Evolutionary conservation across 805 yeast species (phyloP).

Genomic region (Starmerella vitae): DNA sequence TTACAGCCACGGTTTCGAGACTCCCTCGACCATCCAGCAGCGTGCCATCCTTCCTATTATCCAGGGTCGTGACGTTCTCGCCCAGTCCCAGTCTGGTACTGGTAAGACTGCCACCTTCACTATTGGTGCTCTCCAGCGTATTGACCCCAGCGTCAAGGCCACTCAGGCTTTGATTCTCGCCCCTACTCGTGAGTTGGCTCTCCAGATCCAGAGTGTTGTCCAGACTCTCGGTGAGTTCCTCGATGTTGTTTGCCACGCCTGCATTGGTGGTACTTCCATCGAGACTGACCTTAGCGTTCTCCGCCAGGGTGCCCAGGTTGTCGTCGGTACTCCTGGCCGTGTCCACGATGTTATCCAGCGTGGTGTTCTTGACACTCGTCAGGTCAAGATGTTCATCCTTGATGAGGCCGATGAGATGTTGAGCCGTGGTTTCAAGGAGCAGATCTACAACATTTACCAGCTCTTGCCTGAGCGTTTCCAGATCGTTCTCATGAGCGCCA

Average conservation of each 20-base stretch:
- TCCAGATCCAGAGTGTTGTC: constrained; percentile 90
- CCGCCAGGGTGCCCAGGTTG: constrained; percentile 76
- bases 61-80: constrained; percentile 83
- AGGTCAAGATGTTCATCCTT: constrained; percentile 83
- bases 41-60: constrained; percentile 93
- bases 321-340: constrained; percentile 98
- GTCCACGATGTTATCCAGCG: constrained; percentile 92
- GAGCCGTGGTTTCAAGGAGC: constrained; percentile 86
- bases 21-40: constrained; percentile 94
- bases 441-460: constrained; percentile 84
- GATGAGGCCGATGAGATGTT: constrained; percentile 98
- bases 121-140: constrained; percentile 44
- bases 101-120: constrained; percentile 85
- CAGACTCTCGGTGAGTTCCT: constrained; percentile 79
- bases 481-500: constrained; percentile 89
- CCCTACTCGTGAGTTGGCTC: constrained; percentile 95
- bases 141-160: constrained; percentile 57
- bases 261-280: constrained; percentile 91
- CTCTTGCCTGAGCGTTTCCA: constrained; percentile 80
- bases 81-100: constrained; percentile 84
- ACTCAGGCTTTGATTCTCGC: constrained; percentile 91
- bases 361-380: constrained; percentile 64
- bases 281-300: constrained; percentile 78
- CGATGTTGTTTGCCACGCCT: constrained; percentile 86
- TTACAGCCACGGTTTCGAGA: constrained; percentile 77